A percentile compares a stretch with the other conserved stretches of the same genome.
Evolutionary conservation across 805 yeast species (phyloP).

Genomic region (Yamadazyma insecticola): DNA sequence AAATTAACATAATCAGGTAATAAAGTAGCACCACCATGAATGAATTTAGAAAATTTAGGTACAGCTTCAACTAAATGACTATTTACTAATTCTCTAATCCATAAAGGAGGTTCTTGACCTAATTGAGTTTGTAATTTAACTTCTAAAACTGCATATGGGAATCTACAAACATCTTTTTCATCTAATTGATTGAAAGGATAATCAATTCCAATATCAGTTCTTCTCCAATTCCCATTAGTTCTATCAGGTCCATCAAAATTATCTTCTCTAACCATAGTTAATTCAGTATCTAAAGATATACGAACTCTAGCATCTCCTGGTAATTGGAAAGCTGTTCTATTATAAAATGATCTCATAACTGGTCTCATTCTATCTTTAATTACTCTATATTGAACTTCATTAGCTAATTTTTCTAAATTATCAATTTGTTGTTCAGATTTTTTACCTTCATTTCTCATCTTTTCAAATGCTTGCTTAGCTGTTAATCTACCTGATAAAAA

Average conservation of each 20-base stretch:
- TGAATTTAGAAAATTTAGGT: conserved; percentile 95
- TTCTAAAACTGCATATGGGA: conserved; percentile 96
- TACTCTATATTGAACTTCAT: conserved; percentile 88
- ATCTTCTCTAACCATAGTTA: conserved; percentile 97
- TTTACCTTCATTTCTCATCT: conserved; percentile 89
- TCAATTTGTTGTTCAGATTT: conserved; percentile 85
- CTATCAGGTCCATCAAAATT: conserved; percentile 90
- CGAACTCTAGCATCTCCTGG: conserved; percentile 99
- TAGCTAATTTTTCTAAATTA: conserved; percentile 84
- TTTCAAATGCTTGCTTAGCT: conserved; percentile 85
- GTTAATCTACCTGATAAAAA: conserved; percentile 82
- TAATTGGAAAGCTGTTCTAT: conserved; percentile 97
- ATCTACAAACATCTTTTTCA: conserved; percentile 81
- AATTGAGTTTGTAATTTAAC: conserved; percentile 95
- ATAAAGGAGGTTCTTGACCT: conserved; percentile 98
- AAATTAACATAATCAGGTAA: conserved; percentile 77
- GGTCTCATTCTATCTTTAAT: conserved; percentile 84
- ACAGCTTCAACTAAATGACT: conserved; percentile 97
- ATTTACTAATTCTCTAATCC: conserved; percentile 91
- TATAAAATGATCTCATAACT: conserved; percentile 91
- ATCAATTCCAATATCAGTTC: conserved; percentile 97
- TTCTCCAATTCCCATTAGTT: conserved; percentile 92
- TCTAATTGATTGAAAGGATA: conserved; percentile 88
- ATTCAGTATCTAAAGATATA: conserved; percentile 94
- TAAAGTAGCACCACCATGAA: conserved; percentile 93